Evolutionary conservation across 306 rosid species (phyloP), one percentile per base, ranked within the genome.

Genomic region (Fragaria nilgerrensis): DNA sequence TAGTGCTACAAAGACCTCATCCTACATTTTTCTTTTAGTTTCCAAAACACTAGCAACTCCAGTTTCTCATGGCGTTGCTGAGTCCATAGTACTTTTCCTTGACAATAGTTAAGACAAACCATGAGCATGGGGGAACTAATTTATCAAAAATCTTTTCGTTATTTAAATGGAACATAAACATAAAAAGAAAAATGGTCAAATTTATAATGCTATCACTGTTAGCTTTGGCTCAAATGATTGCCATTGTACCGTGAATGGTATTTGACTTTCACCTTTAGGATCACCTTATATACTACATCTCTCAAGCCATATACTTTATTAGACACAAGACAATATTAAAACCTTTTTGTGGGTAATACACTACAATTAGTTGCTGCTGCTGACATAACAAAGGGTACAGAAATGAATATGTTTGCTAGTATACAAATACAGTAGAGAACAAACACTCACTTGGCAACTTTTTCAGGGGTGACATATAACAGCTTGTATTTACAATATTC

Each of bases 381-480:
- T 59, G 22, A 73, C 44, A 37, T 61, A 66, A 4, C 3, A 78
- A 77, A 77, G 48, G 72, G 63, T 41, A 76, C 76, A 75, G 10
- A 37, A 80, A 78, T 50, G 58, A 66, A 84, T 75, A 72, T 50
- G 64, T 59, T 77, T 67, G 77, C 43, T 67, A 75, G 49, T 78
- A 77, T 37, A 59, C 39, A 53, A 75, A 29, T 47, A 49, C 37
- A 9, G 78, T 68, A 72, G 64, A 78, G 63, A 48, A 84, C 48
- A 43, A 74, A 59, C 12, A 85, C 97, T 85, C 79, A 90, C 99
- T 50, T 90, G 27, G 96, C 99, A 95, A 95, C 92, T 86, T 95
- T 95, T 84, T 95, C 99, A 1, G 99, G 99, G 70, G 99, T 95
- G 77, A 95, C 97, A 78, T 95, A 95, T 73, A 95, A 87, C 76